These are phyloP conservation scores for Priceomyces carsonii DNA, from an alignment of 805 yeast genomes.

Conservation along the genomic window DNA sequence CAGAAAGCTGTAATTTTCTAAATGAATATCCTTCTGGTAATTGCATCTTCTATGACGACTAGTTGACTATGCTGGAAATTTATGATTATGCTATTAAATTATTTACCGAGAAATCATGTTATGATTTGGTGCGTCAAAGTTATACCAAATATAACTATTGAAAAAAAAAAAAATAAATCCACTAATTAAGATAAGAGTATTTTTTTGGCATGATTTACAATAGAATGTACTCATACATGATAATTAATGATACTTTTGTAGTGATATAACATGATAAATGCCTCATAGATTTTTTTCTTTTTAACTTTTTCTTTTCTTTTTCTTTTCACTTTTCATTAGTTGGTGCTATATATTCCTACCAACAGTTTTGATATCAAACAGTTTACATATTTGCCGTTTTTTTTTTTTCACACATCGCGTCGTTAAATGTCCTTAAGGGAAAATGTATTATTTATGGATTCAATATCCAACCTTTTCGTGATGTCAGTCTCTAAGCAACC, in stretches of 20 bases:
- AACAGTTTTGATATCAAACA: not conserved
- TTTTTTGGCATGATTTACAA: no score
- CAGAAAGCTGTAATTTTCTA: constrained; percentile 56
- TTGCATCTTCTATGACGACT: constrained; percentile 11
- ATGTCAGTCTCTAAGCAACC: constrained; percentile 58
- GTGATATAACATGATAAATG: no score
- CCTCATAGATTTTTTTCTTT: no score
- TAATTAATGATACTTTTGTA: no score
- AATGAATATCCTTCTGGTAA: constrained; percentile 70
- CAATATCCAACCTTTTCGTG: constrained; percentile 52
- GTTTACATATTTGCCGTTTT: not conserved
- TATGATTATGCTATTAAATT: not conserved
- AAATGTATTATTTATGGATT: constrained; percentile 25
- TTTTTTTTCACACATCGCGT: not conserved
- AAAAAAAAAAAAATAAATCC: not conserved
- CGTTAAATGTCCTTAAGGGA: not conserved
- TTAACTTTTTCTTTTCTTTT: no score
- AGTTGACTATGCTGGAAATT: not conserved
- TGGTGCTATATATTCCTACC: no score
- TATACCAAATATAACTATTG: not conserved
- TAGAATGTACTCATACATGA: no score
- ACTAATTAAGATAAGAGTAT: not conserved
- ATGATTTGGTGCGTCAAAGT: no score
- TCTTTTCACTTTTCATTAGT: no score
- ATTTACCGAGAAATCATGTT: not conserved